These are phyloP conservation scores for Chlamydomonas urium DNA, from an alignment of 139 green algal species.

Conservation along the genomic window DNA sequence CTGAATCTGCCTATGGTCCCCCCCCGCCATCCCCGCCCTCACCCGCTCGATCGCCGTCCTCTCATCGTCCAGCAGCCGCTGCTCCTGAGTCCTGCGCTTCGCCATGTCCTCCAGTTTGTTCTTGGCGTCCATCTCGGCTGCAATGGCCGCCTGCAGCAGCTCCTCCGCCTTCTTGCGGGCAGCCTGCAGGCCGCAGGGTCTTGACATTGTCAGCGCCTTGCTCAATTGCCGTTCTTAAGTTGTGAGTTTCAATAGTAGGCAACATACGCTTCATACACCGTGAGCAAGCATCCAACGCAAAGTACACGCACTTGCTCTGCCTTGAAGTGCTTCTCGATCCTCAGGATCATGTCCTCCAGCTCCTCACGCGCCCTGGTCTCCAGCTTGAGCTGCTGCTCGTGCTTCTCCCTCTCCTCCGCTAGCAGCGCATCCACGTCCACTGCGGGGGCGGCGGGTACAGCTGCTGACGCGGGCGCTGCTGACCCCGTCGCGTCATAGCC, in stretches of 20 bases:
- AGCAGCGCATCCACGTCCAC: slow-evolving; percentile 18
- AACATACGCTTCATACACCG: too few relatives aligned
- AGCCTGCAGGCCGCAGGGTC: slow-evolving; percentile 11
- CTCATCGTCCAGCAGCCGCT: slow-evolving; percentile 37
- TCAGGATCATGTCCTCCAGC: slow-evolving; percentile 82
- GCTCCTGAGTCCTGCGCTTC: slow-evolving; percentile 34
- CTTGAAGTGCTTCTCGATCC: slow-evolving; percentile 81
- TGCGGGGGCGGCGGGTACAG: background rate
- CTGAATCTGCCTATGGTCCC: background rate
- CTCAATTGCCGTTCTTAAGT: too few relatives aligned
- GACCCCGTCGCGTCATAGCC: background rate
- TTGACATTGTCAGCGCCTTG: too few relatives aligned
- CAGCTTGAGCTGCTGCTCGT: slow-evolving; percentile 39
- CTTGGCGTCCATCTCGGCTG: slow-evolving; percentile 42
- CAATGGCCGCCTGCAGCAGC: slow-evolving; percentile 40
- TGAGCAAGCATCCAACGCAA: too few relatives aligned
- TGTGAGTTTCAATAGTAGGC: too few relatives aligned
- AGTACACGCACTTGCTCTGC: slow-evolving; percentile 54
- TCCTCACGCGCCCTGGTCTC: slow-evolving; percentile 42
- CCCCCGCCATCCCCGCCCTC: slow-evolving; percentile 3
- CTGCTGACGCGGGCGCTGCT: background rate
- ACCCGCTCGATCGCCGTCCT: slow-evolving; percentile 40
- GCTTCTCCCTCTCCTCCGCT: slow-evolving; percentile 26
- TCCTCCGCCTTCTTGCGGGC: slow-evolving; percentile 56
- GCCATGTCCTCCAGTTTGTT: slow-evolving; percentile 44